A percentile compares a stretch with the other conserved stretches of the same genome.
phyloP scores from a whole-genome alignment of 1,284 basidiomycete species.

The Rhodotorula sp. region DNA sequence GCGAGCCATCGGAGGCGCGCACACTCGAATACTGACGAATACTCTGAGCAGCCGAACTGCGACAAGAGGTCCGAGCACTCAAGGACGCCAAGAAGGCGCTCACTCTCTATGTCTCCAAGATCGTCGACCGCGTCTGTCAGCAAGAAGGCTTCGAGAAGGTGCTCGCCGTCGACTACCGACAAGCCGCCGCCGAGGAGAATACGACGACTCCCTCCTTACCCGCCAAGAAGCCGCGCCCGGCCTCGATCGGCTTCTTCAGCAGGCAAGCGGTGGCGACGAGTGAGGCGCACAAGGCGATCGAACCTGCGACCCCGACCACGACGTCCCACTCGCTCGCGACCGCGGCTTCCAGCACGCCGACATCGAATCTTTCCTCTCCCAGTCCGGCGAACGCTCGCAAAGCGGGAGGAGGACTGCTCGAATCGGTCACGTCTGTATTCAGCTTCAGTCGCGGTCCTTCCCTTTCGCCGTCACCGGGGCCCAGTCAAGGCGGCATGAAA shows the following conservation, averaged over 20 bases:
- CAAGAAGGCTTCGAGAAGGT: constrained; percentile 47
- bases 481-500: constrained; percentile 13
- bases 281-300: neutral
- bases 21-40: neutral
- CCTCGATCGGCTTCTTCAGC: constrained; percentile 17
- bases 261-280: too few relatives aligned
- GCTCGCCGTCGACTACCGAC: constrained; percentile 42
- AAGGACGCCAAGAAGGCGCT: constrained; percentile 44
- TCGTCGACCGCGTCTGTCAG: constrained; percentile 46
- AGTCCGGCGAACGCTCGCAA: constrained; percentile 6
- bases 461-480: neutral
- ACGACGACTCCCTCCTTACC: neutral
- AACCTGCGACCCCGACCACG: constrained; percentile 4
- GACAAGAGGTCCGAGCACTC: constrained; percentile 38
- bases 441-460: neutral
- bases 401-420: constrained; percentile 21
- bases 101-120: constrained; percentile 46
- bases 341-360: neutral
- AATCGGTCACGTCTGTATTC: constrained; percentile 23
- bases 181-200: constrained; percentile 13
- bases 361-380: neutral
- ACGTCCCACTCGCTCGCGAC: constrained; percentile 1
- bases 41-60: constrained; percentile 14
- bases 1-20: too few relatives aligned
- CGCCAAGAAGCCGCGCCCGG: constrained; percentile 18